phyloP scores from a whole-genome alignment of 2,329 filamentous ascomycete species.

The Onygenales sp. region DNA sequence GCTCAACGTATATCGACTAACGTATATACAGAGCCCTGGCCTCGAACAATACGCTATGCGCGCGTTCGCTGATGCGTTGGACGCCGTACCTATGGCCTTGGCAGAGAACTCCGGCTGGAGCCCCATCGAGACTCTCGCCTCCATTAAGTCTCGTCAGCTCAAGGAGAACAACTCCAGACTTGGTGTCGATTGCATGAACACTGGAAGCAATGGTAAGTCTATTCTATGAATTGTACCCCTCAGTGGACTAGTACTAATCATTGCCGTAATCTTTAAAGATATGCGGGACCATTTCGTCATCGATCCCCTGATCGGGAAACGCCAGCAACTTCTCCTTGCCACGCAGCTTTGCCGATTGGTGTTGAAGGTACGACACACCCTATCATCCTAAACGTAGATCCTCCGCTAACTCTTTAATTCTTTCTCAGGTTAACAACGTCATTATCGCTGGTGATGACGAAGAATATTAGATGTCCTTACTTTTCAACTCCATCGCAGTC shows the following conservation, averaged over 20 bases:
- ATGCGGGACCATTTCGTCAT: constrained; percentile 99
- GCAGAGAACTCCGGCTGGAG: constrained; percentile 96
- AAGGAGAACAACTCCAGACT: constrained; percentile 71
- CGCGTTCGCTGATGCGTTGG: constrained; percentile 89
- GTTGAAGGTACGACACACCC: constrained; percentile 56
- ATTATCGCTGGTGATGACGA: constrained; percentile 83
- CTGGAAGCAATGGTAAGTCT: constrained; percentile 67
- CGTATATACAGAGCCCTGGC: constrained; percentile 60
- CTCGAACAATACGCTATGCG: constrained; percentile 99
- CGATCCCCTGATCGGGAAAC: constrained; percentile 95
- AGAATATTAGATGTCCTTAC: constrained; percentile 56
- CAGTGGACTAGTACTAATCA: constrained; percentile 2
- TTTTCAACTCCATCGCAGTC: background rate
- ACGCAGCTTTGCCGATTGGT: constrained; percentile 98
- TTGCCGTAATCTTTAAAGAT: constrained; percentile 41
- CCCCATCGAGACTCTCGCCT: constrained; percentile 88
- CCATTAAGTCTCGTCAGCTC: constrained; percentile 92
- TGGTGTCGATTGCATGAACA: constrained; percentile 96
- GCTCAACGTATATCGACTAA: background rate
- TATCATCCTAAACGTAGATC: background rate
- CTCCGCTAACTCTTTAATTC: constrained; percentile 11
- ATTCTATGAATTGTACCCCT: background rate
- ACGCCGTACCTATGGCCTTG: constrained; percentile 87
- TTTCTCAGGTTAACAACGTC: constrained; percentile 67
- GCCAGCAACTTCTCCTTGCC: constrained; percentile 89